These are phyloP conservation scores for Phoma sp. DNA, from an alignment of 2,329 filamentous ascomycete species.

Conservation along the genomic window DNA sequence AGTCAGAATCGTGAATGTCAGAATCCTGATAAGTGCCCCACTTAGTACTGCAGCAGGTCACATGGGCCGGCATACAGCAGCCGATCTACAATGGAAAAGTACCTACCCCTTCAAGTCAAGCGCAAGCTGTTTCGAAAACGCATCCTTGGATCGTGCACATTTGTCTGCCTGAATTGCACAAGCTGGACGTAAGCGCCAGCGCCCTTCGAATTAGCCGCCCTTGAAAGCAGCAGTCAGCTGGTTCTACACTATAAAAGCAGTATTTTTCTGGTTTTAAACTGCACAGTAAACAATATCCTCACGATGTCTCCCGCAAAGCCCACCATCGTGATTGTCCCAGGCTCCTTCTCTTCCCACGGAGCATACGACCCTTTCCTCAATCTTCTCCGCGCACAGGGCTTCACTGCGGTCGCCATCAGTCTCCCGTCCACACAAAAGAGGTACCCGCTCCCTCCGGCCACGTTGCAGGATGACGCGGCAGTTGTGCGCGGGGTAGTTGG, in stretches of 20 bases:
- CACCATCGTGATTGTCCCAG: constrained; percentile 29
- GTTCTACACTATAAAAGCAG: neutral
- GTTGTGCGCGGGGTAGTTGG: constrained; percentile 29
- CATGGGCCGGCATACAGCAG: too few relatives aligned
- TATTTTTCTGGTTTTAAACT: neutral
- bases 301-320: constrained; percentile 9
- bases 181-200: neutral
- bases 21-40: neutral
- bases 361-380: constrained; percentile 20
- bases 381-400: constrained; percentile 15
- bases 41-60: neutral
- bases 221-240: too few relatives aligned
- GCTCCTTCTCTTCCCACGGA: constrained; percentile 23
- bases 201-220: too few relatives aligned
- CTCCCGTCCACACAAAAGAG: constrained; percentile 24
- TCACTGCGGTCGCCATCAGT: constrained; percentile 17
- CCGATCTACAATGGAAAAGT: too few relatives aligned
- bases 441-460: constrained; percentile 19
- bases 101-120: too few relatives aligned
- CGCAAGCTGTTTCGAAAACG: too few relatives aligned
- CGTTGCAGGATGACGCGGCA: constrained; percentile 35
- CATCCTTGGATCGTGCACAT: neutral
- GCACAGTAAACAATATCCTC: neutral
- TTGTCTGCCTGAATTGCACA: neutral
- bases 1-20: neutral